Evolutionary conservation across 2,329 filamentous ascomycete species (phyloP).

Genomic region (Calonectria pauciramosa): DNA sequence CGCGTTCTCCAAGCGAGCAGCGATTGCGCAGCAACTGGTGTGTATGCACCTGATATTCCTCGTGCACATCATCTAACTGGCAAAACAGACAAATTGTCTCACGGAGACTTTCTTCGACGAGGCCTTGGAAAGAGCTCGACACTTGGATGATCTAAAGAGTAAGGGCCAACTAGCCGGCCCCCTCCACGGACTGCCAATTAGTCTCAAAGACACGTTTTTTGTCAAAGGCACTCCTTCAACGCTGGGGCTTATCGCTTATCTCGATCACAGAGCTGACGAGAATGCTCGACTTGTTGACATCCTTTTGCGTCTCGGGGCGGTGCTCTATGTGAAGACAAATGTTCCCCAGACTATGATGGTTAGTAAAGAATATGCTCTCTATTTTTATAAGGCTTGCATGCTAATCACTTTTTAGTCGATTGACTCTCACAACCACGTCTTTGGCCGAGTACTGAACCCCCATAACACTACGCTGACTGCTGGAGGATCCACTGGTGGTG

Average conservation of each 20-base stretch:
- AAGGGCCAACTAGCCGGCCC: conserved; percentile 28
- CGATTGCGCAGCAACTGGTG: conserved; percentile 48
- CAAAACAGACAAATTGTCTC: conserved; percentile 49
- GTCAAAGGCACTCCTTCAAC: conserved; percentile 22
- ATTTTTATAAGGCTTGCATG: too few species aligned
- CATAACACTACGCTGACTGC: conserved; percentile 68
- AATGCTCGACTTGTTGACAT: conserved; percentile 32
- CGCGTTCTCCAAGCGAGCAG: conserved; percentile 47
- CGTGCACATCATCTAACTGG: too few species aligned
- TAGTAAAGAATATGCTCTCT: not conserved
- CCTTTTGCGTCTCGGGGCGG: conserved; percentile 17
- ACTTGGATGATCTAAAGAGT: conserved; percentile 33
- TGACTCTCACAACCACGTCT: conserved; percentile 60
- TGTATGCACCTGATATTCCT: not conserved
- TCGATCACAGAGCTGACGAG: not conserved
- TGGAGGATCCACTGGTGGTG: conserved; percentile 73
- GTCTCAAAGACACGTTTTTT: conserved; percentile 28
- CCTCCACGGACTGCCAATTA: conserved; percentile 36
- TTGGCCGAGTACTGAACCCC: conserved; percentile 71
- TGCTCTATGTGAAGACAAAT: conserved; percentile 33
- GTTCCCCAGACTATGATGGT: conserved; percentile 32
- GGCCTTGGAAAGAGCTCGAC: conserved; percentile 35
- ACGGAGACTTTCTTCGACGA: conserved; percentile 62
- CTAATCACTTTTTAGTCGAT: conserved; percentile 8
- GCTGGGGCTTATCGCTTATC: conserved; percentile 17